Evolutionary conservation across 306 rosid genomes (phyloP), one percentile per base, ranked within the genome.

Genomic region (Casuarina equisetifolia): DNA sequence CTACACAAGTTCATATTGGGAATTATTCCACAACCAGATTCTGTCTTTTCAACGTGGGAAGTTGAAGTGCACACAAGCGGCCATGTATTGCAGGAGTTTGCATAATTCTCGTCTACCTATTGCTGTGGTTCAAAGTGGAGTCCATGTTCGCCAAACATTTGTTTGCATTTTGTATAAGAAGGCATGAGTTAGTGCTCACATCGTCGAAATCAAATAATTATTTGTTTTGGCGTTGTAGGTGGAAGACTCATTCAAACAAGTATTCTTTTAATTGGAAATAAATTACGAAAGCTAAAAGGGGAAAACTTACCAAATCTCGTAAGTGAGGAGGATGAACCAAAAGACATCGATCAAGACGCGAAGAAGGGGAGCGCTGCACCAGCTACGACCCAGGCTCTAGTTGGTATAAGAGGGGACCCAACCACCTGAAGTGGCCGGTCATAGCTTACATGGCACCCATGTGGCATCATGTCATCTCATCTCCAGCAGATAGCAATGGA

Each of bases 241-340:
- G 54, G 59, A 63, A 57, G 59, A 13, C 58, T 39, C 8, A 40
- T 55, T 40, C 38, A 9, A 39, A 67, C 9, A 73, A 49, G 32
- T 54, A 43, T 35, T 11, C 7, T 54, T 20, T 55, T 58, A 51
- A 1, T 40, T 6, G 2, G 11, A 44, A 12, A n/a, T 9, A 48
- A 40, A 51, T 52, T 44, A 35, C 53, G 6, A n/a, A 13, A 55
- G 42, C 51, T n/a, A 35, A 43, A 59, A 25, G 50, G 57, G 58
- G 76, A 5, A 25, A 25, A 80, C 84, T 66, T 63, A 91, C 98
- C 98, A 94, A 73, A 91, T 94, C 52, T 89, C 92, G 48, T 74
- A 25, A 25, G 32, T 25, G 32, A 25, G 32, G 32, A 25, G 32
- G 32, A 25, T 25, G 32, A 25, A 25, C 0, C 32, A 25, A 25